Percentiles rank a stretch among this genome's conserved stretches.
phyloP scores from a whole-genome alignment of 495 filamentous ascomycete genomes.

The Stereocaulon alpinum region DNA sequence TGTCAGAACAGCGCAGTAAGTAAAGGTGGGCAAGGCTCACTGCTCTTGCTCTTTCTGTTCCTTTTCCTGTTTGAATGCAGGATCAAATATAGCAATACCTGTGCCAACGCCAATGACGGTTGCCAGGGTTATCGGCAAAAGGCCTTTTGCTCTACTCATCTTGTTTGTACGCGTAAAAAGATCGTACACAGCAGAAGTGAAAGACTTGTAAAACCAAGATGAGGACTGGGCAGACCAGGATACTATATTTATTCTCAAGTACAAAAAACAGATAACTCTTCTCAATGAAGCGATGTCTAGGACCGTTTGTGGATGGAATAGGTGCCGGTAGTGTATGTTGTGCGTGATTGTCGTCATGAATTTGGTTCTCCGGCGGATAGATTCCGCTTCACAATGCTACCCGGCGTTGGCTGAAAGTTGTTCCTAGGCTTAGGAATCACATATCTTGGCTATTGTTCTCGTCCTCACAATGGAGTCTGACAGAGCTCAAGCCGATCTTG shows the following conservation, averaged over 20 bases:
- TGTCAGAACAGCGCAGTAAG: neutral
- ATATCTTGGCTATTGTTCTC: too few species aligned
- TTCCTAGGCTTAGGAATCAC: too few species aligned
- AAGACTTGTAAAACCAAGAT: too few species aligned
- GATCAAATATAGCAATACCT: conserved; percentile 11
- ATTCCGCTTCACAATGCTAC: neutral
- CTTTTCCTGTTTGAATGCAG: conserved; percentile 13
- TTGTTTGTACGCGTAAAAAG: neutral
- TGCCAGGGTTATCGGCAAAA: conserved; percentile 3
- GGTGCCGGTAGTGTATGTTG: too few species aligned
- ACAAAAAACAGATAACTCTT: too few species aligned
- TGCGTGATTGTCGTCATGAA: too few species aligned
- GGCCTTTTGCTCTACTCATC: conserved; percentile 4
- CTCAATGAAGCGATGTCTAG: too few species aligned
- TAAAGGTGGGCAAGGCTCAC: neutral
- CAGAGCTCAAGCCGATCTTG: conserved; percentile 16
- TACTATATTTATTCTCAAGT: too few species aligned
- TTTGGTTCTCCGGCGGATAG: too few species aligned
- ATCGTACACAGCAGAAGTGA: too few species aligned
- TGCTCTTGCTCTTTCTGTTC: conserved; percentile 7
- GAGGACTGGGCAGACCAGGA: too few species aligned
- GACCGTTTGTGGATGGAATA: too few species aligned
- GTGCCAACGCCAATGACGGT: conserved; percentile 10
- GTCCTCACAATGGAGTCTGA: conserved; percentile 17
- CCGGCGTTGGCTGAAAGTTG: neutral